phyloP scores from a whole-genome alignment of 169 alveolate species.

The Cryptosporidium meleagridis region DNA sequence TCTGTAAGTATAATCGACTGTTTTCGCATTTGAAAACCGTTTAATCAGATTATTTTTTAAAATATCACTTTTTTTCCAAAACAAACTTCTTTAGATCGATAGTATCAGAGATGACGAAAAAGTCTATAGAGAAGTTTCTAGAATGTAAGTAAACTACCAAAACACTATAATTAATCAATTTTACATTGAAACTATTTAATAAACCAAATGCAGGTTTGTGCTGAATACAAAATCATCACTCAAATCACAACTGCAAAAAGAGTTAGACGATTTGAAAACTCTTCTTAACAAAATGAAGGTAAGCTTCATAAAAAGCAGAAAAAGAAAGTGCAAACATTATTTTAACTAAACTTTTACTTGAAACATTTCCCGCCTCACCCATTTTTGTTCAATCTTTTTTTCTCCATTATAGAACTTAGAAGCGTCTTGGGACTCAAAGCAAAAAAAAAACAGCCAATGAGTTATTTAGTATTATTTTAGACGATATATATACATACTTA shows the following conservation, averaged over 20 bases:
- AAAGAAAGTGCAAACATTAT: not conserved
- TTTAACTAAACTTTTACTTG: not conserved
- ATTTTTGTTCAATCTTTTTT: not conserved
- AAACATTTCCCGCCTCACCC: constrained; percentile 1
- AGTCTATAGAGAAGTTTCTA: constrained; percentile 68
- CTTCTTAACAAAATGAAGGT: constrained; percentile 65
- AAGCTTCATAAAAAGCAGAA: not conserved
- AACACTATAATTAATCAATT: not conserved
- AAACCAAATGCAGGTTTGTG: constrained; percentile 36
- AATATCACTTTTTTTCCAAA: not conserved
- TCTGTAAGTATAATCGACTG: constrained; percentile 22
- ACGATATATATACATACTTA: not conserved
- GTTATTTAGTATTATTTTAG: not conserved
- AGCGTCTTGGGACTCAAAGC: constrained; percentile 61
- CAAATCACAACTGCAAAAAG: constrained; percentile 54
- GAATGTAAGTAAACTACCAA: constrained; percentile 50
- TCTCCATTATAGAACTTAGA: constrained; percentile 3
- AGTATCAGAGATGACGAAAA: constrained; percentile 34
- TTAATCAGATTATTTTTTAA: not conserved
- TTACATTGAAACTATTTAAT: not conserved
- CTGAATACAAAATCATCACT: constrained; percentile 30
- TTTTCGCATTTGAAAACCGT: not conserved
- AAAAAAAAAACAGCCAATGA: constrained; percentile 26
- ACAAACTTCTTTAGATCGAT: not conserved
- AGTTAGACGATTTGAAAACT: constrained; percentile 44